phyloP scores from a whole-genome alignment of 208 protist genomes.

The Balamuthia mandrillaris region DNA sequence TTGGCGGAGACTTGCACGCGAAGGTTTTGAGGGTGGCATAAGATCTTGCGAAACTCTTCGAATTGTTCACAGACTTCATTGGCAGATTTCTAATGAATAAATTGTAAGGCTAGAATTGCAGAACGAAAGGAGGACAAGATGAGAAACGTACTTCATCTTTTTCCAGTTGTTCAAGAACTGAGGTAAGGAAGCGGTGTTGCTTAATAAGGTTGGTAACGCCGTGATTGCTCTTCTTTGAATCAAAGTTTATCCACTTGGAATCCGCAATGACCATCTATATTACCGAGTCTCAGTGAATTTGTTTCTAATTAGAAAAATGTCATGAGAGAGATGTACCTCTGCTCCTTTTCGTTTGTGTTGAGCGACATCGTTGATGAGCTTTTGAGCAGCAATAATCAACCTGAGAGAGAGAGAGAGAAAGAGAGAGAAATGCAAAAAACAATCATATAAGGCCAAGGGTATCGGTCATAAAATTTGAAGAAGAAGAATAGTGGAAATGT shows the following conservation, averaged over 20 bases:
- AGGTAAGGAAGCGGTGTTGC: conserved; percentile 24
- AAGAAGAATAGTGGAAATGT: not conserved
- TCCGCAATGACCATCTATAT: conserved; percentile 16
- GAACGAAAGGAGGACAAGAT: not conserved
- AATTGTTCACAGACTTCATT: conserved; percentile 11
- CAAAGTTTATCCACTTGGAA: not conserved
- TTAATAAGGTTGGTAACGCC: conserved; percentile 7
- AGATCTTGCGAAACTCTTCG: not conserved
- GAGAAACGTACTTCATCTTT: not conserved
- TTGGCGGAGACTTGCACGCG: conserved; percentile 11
- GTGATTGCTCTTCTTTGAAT: conserved; percentile 9
- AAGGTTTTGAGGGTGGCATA: conserved; percentile 28
- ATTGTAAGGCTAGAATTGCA: not conserved
- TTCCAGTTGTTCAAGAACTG: not conserved
- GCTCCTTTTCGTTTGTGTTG: conserved; percentile 32
- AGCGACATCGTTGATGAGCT: conserved; percentile 25
- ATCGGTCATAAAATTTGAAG: not conserved
- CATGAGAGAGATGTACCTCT: not conserved
- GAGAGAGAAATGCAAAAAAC: not conserved
- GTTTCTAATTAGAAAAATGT: not conserved
- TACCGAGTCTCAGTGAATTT: not conserved
- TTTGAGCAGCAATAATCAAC: conserved; percentile 20
- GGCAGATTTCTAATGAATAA: not conserved
- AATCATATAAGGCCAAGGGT: not conserved
- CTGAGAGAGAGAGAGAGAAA: no score